These are phyloP conservation scores for Trichoderma sp. DNA, from an alignment of 2,329 filamentous ascomycete genomes.

Conservation along the genomic window DNA sequence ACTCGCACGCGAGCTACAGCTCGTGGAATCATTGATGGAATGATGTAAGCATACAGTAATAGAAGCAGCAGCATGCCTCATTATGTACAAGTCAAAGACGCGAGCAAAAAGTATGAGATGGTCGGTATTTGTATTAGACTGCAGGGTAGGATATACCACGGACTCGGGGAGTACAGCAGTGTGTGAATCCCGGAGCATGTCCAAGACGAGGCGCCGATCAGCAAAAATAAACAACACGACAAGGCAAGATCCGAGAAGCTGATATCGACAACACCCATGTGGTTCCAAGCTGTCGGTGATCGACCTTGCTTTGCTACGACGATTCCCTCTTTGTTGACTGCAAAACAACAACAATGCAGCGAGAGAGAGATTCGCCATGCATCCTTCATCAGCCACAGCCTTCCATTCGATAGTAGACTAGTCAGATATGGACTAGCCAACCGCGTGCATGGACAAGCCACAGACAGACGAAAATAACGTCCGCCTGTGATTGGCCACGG, in stretches of 20 bases:
- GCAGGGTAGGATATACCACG: not conserved
- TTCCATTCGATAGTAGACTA: not conserved
- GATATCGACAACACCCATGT: not conserved
- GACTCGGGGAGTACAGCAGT: too few relatives aligned
- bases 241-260: not conserved
- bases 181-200: too few relatives aligned
- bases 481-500: slow-evolving; percentile 17
- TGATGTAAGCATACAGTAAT: slow-evolving; percentile 2
- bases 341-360: slow-evolving; percentile 1
- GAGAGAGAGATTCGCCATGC: not conserved
- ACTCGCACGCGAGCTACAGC: too few relatives aligned
- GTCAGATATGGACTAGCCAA: not conserved
- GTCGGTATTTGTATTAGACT: not conserved
- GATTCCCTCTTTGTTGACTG: not conserved
- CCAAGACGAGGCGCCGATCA: not conserved
- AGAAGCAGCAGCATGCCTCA: not conserved
- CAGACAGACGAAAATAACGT: not conserved
- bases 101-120: too few relatives aligned
- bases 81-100: too few relatives aligned
- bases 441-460: not conserved
- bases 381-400: slow-evolving; percentile 5
- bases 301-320: not conserved
- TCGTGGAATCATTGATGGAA: not conserved
- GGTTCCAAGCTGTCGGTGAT: not conserved
- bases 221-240: not conserved